Evolutionary conservation across 352 stramenopile species (phyloP), one percentile per base, ranked within the genome.

Genomic region (Blastocystis sp.): DNA sequence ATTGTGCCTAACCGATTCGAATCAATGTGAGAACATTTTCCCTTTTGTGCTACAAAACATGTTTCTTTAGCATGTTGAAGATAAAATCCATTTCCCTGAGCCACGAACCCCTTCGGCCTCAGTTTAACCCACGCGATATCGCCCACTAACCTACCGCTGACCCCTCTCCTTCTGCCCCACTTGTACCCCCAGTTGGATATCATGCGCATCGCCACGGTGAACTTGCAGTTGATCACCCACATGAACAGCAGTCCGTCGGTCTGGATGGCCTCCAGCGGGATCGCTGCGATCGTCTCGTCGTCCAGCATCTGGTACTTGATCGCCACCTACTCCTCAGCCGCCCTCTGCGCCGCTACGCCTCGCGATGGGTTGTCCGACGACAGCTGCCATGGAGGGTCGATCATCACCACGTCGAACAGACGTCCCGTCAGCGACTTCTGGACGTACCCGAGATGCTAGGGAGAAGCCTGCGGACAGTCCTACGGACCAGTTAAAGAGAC

Each of bases 201-300:
- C 45, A 91, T 76, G n/a, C 87, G 62, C 15, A 91, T 64, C 13
- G 90, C 90, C 26, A 90, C 79, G 43, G 89, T 89, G 64, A 89
- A 91, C 54, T 91, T 91, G 20, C 90, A 80, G 68, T 91, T 91
- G 56, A 91, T 91, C 18, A 91, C 84, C 90, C 90, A 91, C 18
- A 91, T 76, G 76, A 91, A 91, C 6, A 91, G 55, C 54, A 91
- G 79, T 7, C 90, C 90, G 79, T 91, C 79, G 15, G 88, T 56
- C 41, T 91, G 90, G 9, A 91, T 79, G 18, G 47, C 64, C 20
- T 69, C 69, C 5, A 91, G 63, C 43, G 90, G 90, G 53, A 91
- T 91, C 34, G 79, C 70, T 15, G 89, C 56, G n/a, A 91, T 91
- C 8, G 69, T 20, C 3, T 76, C 76, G 50, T 91, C 90, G 13